A percentile compares a stretch with the other conserved stretches of the same genome.
Conservation (phyloP, 441 rosid genomes). For the Hura crepitans region DNA sequence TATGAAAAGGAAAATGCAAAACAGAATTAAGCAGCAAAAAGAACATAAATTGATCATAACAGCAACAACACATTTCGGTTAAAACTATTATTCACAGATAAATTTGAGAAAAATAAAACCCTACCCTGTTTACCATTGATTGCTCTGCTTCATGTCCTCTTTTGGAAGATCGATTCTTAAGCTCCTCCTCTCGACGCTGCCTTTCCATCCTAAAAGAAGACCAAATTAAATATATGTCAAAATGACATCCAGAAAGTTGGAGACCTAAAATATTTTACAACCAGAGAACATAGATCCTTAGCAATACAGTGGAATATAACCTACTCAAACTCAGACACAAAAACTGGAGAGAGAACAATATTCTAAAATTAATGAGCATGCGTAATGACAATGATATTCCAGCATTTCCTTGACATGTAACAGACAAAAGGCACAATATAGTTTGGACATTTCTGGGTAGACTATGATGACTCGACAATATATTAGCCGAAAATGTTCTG, state of each 20-base stretch:
- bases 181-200: constrained; percentile 95
- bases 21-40: background rate
- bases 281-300: background rate
- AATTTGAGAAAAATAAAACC: constrained; percentile 18
- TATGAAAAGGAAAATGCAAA: constrained; percentile 22
- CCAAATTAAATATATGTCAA: constrained; percentile 11
- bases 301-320: background rate
- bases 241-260: background rate
- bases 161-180: constrained; percentile 75
- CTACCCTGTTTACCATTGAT: constrained; percentile 66
- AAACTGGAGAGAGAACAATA: background rate
- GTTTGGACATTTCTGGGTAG: background rate
- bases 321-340: background rate
- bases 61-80: background rate
- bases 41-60: background rate
- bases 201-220: constrained; percentile 69
- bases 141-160: constrained; percentile 84
- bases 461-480: background rate
- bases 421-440: background rate
- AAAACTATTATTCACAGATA: background rate
- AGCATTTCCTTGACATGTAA: background rate
- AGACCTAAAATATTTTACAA: background rate
- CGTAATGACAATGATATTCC: background rate
- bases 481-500: background rate
- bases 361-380: background rate